Evolutionary conservation across 108 stramenopile genomes (phyloP).

Genomic region (Skeletonema menzelii): DNA sequence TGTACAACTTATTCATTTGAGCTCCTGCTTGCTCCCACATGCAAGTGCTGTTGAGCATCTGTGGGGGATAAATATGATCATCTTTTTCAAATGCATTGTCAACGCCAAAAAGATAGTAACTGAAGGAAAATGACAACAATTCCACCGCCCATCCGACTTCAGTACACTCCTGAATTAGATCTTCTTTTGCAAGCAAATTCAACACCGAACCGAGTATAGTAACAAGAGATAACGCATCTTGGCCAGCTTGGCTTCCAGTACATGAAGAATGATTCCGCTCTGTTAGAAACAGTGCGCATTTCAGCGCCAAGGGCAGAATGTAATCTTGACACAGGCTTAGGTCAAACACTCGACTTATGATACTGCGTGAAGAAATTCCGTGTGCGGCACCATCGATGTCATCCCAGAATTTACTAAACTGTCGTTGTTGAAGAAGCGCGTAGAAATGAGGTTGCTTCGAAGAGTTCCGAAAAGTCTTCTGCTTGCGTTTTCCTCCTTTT

Average conservation of each 20-base stretch:
- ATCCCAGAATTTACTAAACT: slow-evolving; percentile 38
- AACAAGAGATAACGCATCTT: slow-evolving; percentile 18
- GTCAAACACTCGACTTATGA: slow-evolving; percentile 33
- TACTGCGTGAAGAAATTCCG: slow-evolving; percentile 5
- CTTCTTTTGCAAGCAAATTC: slow-evolving; percentile 22
- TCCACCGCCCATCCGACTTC: slow-evolving; percentile 40
- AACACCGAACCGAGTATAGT: slow-evolving; percentile 31
- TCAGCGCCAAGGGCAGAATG: slow-evolving; percentile 35
- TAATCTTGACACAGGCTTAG: slow-evolving; percentile 10
- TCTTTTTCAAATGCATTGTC: slow-evolving; percentile 4
- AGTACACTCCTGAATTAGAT: slow-evolving; percentile 20
- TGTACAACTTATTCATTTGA: slow-evolving; percentile 26
- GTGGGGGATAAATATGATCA: background rate
- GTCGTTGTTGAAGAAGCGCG: slow-evolving; percentile 22
- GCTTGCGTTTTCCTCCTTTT: background rate
- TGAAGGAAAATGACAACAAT: slow-evolving; percentile 24
- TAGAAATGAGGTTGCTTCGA: slow-evolving; percentile 19
- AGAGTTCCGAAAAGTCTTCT: background rate
- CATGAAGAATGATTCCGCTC: background rate
- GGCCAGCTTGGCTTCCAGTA: background rate
- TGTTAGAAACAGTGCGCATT: slow-evolving; percentile 25
- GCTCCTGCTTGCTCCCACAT: slow-evolving; percentile 18
- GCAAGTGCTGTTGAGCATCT: slow-evolving; percentile 6
- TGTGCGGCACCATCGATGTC: slow-evolving; percentile 19
- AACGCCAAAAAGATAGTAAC: slow-evolving; percentile 13